Percentiles rank a stretch among this genome's conserved stretches.
phyloP scores from a whole-genome alignment of 2,329 filamentous ascomycete species.

The Juglanconis sp. region DNA sequence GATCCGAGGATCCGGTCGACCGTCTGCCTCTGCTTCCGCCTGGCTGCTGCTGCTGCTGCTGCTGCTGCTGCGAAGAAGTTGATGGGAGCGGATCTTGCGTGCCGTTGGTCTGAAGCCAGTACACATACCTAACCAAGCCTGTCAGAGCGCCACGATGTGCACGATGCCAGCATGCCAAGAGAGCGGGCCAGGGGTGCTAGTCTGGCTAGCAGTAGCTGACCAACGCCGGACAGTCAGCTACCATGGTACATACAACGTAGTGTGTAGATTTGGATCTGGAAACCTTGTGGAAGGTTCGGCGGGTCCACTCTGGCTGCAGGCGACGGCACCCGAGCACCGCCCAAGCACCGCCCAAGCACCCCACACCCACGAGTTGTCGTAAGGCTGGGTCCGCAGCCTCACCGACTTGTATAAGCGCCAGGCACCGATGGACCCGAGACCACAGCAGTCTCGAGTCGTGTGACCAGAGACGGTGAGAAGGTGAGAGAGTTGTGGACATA shows the following conservation, averaged over 20 bases:
- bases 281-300: not conserved
- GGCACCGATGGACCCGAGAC: slow-evolving; percentile 3
- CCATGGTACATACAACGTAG: no score
- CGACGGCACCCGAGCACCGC: not conserved
- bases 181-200: not conserved
- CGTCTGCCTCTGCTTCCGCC: not conserved
- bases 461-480: slow-evolving; percentile 6
- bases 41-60: no score
- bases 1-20: not conserved
- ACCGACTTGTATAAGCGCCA: slow-evolving; percentile 10
- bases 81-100: not conserved
- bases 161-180: not conserved
- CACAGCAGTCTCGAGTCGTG: slow-evolving; percentile 5
- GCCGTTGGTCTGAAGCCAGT: no score
- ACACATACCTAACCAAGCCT: no score
- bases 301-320: not conserved
- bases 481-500: not conserved
- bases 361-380: slow-evolving; percentile 3
- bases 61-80: not conserved
- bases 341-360: not conserved
- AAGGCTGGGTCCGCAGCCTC: slow-evolving; percentile 8
- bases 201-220: no score
- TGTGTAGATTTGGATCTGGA: not conserved
- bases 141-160: no score
- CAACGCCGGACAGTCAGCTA: no score